Evolutionary conservation across 768 basidiomycete genomes (phyloP), one percentile per base, ranked within the genome.

Genomic region (Tricholoma terreum): DNA sequence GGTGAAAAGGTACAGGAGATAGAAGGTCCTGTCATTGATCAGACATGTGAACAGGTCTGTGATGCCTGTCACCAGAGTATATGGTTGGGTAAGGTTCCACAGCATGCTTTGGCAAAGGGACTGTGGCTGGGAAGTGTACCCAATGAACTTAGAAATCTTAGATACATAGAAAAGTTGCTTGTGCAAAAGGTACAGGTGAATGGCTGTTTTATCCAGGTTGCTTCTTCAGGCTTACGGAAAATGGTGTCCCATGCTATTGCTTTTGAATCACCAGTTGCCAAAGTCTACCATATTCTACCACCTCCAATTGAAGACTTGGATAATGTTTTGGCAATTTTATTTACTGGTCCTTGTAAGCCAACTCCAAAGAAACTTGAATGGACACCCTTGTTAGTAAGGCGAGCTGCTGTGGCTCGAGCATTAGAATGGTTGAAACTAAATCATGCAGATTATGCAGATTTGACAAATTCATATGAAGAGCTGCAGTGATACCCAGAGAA

Each of bases 51-150:
- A 1, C 9, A 42, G 2, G 42, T 68, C 0, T 71, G 69, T 55
- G 4, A 5, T 1, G 5, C 3, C 2, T 71, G 69, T 35, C 7
- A 49, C 2, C 15, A 1, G 0, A 9, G 19, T 2, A 4, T 71
- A 2, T 1, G 34, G 2, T 60, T 54, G 15, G 56, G 57, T 3
- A 63, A 50, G 31, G 50, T 63, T 6, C 72, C 74, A 1, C 36
- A 54, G 1, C 36, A 59, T 46, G 62, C 73, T 0, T 50, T 77
- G 4, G 71, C 72, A 0, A 74, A 73, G 63, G 67, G 70, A 1
- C 36, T 73, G 0, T 76, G 75, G 75, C 5, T 78, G 0, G 76
- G 77, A 0, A 52, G 67, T 1, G 65, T 75, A 0, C 76, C 73
- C 4, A 5, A 31, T 6, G 64, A 59, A 10, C 50, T 78, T 3